phyloP scores from a whole-genome alignment of 177 flowering plant genomes.

The Vitis hybrid region DNA sequence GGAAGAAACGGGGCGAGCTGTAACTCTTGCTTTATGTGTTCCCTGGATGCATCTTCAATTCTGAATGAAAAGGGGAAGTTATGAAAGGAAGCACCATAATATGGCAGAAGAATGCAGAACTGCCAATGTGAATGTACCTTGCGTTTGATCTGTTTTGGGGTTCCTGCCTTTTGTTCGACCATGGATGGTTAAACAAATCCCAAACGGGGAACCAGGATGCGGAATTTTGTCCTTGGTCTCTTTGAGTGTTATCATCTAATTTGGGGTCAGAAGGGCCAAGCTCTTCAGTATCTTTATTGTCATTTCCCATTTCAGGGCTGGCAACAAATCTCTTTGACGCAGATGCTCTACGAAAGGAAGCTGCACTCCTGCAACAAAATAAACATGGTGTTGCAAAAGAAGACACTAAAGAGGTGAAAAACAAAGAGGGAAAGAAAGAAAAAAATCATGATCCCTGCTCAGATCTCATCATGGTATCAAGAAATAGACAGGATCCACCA shows the following conservation, averaged over 20 bases:
- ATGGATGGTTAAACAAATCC: conserved; percentile 54
- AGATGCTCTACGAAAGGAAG: conserved; percentile 54
- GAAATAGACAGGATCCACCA: neutral
- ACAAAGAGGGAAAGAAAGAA: no score
- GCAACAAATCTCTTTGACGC: conserved; percentile 26
- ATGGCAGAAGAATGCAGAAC: neutral
- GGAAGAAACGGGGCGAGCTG: conserved; percentile 67
- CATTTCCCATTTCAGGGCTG: conserved; percentile 23
- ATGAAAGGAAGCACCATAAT: neutral
- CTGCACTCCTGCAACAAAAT: conserved; percentile 66
- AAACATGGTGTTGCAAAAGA: neutral
- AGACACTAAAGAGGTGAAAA: neutral
- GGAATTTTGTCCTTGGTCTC: conserved; percentile 17
- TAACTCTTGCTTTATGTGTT: conserved; percentile 23
- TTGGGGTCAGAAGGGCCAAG: conserved; percentile 21
- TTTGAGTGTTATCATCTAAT: conserved; percentile 19
- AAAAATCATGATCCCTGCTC: no score
- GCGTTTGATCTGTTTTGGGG: conserved; percentile 21
- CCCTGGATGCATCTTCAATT: conserved; percentile 10
- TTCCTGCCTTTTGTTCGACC: conserved; percentile 34
- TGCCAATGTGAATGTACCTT: conserved; percentile 25
- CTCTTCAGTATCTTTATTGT: conserved; percentile 12
- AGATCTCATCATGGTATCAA: neutral
- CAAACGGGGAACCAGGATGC: conserved; percentile 59
- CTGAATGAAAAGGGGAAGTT: conserved; percentile 15